Conservation (phyloP, 2,329 filamentous ascomycete species). For the Alternaria conjuncta region DNA sequence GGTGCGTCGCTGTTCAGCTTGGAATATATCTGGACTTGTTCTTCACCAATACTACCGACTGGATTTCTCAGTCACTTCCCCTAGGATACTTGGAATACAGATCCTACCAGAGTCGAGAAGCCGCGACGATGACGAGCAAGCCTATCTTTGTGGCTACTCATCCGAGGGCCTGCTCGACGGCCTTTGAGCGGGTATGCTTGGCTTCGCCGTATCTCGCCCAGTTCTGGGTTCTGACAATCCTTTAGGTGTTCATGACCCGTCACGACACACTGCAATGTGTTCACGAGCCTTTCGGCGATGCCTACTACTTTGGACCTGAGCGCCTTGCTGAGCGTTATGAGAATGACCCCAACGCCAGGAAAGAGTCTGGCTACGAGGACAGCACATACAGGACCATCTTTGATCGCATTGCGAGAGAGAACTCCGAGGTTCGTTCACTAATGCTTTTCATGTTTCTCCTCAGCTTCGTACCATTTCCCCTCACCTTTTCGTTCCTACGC, state of each 20-base stretch:
- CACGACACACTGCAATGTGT: conserved; percentile 79
- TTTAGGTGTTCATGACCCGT: conserved; percentile 88
- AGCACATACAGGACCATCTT: conserved; percentile 80
- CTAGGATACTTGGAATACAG: conserved; percentile 36
- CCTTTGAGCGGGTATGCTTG: conserved; percentile 83
- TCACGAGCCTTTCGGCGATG: conserved; percentile 96
- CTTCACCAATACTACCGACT: conserved; percentile 1
- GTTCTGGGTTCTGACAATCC: conserved; percentile 12
- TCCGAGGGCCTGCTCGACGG: conserved; percentile 92
- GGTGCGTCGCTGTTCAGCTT: conserved; percentile 31
- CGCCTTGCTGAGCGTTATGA: conserved; percentile 80
- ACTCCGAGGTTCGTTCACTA: conserved; percentile 69
- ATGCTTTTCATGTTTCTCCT: conserved; percentile 10
- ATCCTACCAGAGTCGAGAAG: conserved; percentile 16
- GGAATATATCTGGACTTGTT: conserved; percentile 35
- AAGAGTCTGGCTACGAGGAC: conserved; percentile 68
- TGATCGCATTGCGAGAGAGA: conserved; percentile 74
- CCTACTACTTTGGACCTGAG: conserved; percentile 95
- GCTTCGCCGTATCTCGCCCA: neutral
- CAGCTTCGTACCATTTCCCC: neutral
- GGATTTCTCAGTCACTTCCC: neutral
- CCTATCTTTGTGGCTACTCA: conserved; percentile 94
- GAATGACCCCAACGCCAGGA: conserved; percentile 64
- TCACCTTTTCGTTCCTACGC: neutral
- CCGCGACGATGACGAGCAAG: conserved; percentile 70